Base-by-base conservation (phyloP, 169 alveolate species). In the Plasmodium relictum region DNA sequence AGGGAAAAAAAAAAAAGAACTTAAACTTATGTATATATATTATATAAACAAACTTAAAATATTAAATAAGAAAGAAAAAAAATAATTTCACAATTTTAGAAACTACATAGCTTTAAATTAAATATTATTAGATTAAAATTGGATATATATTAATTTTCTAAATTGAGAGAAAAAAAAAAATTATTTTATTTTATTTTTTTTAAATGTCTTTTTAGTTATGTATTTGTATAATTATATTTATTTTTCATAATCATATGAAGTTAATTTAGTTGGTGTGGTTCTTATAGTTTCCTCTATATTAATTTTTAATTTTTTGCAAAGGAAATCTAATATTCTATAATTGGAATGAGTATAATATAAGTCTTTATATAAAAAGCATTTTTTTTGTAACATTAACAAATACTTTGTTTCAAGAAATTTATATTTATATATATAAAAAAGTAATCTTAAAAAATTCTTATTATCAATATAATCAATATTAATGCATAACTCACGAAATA, bases 401-500 rank as follows among this genome's bases (percentile, higher is more conserved):
- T 78, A 78, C 31, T 42, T 78, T 26, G 24, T 78, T 78, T 78
- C 80, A 12, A 50, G 78, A 78, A 78, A 78, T 41, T 78, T 78
- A 54, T 78, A 78, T 18, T 78, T 78, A 50, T 78, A 58, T 65
- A 78, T 50, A 78, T 44, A 78, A 66, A 78, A 78, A 26, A 78
- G 80, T 9, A 78, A 24, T 10, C 45, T 65, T 45, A 78, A 48
- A 37, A 78, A 65, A 37, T 26, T 78, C 7, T 26, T 39, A 39
- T 78, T 78, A 78, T 78, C 78, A 42, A 78, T 24, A 50, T 65
- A 65, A 16, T 78, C 70, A 39, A n/a, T 78, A 59, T 78, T 78
- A 42, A 78, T 10, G 70, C 78, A 78, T 70, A 78, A 78, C 65
- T 78, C 89, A 50, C 89, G 89, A 78, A 78, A 63, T 78, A 78